Evolutionary conservation across 2,329 filamentous ascomycete genomes (phyloP).

Genomic region (Nemania sp.): DNA sequence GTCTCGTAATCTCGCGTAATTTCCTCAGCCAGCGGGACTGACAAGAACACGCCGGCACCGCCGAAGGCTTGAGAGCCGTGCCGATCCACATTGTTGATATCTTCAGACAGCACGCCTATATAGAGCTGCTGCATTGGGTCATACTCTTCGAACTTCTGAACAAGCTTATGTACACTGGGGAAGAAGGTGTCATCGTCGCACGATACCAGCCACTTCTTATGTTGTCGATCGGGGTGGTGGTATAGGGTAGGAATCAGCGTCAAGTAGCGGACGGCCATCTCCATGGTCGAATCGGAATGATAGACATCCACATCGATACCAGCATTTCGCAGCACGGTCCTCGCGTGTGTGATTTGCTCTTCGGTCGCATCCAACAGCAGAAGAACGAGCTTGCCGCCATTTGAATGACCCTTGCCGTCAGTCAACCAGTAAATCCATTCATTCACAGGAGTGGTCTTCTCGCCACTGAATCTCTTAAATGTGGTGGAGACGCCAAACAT

Average conservation of each 20-base stretch:
- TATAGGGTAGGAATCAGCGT: slow-evolving; percentile 59
- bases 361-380: slow-evolving; percentile 58
- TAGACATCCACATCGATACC: slow-evolving; percentile 64
- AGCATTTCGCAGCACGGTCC: slow-evolving; percentile 49
- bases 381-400: slow-evolving; percentile 60
- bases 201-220: slow-evolving; percentile 63
- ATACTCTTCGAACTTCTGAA: slow-evolving; percentile 55
- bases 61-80: slow-evolving; percentile 68
- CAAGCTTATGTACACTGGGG: slow-evolving; percentile 59
- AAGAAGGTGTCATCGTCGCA: slow-evolving; percentile 71
- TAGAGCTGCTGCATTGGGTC: slow-evolving; percentile 60
- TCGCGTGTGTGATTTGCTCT: slow-evolving; percentile 55
- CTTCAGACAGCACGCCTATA: slow-evolving; percentile 65
- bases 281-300: slow-evolving; percentile 55
- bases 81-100: slow-evolving; percentile 61
- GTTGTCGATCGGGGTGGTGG: slow-evolving; percentile 52
- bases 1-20: slow-evolving; percentile 51
- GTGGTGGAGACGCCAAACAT: slow-evolving; percentile 65
- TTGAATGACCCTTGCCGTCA: slow-evolving; percentile 58
- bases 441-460: slow-evolving; percentile 56
- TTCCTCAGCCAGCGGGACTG: slow-evolving; percentile 52
- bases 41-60: slow-evolving; percentile 66
- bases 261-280: slow-evolving; percentile 64
- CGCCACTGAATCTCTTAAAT: slow-evolving; percentile 57
- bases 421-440: slow-evolving; percentile 67